A percentile compares a stretch with the other conserved stretches of the same genome.
phyloP scores from a whole-genome alignment of 805 yeast genomes.

The Lipomyces kockii region DNA sequence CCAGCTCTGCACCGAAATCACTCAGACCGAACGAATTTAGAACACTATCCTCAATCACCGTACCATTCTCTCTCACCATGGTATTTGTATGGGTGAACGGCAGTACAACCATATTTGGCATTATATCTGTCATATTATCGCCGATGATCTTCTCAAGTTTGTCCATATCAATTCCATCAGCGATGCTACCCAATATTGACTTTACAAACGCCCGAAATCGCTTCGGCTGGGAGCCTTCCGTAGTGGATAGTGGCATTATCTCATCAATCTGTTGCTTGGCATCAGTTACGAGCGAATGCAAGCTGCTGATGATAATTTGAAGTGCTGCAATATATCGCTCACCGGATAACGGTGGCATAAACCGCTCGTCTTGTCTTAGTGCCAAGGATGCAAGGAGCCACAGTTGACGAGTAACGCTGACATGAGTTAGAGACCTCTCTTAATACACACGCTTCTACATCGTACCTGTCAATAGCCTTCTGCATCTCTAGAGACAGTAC shows the following conservation, averaged over 20 bases:
- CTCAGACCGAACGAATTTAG: not conserved
- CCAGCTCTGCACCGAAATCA: conserved; percentile 2
- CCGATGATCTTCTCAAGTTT: conserved; percentile 7
- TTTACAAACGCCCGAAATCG: not conserved
- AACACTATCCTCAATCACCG: not conserved
- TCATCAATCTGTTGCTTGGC: conserved; percentile 1
- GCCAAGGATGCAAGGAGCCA: conserved; percentile 15
- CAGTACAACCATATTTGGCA: conserved; percentile 5
- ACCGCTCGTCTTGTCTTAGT: conserved; percentile 3
- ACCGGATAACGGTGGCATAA: conserved; percentile 12
- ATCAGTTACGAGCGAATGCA: not conserved
- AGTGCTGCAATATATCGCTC: conserved; percentile 5
- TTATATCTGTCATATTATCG: not conserved
- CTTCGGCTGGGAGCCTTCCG: not conserved
- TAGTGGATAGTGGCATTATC: not conserved
- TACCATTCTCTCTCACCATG: not conserved
- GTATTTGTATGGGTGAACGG: not conserved
- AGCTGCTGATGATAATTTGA: not conserved
- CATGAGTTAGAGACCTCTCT: not conserved
- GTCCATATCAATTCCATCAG: conserved; percentile 3
- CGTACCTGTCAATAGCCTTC: not conserved
- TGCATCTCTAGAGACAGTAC: not conserved
- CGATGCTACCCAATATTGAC: not conserved
- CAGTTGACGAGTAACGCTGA: conserved; percentile 14
- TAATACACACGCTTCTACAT: not conserved